Evolutionary conservation across 768 basidiomycete species (phyloP), one percentile per base, ranked within the genome.

Genomic region (Hygrocybe coccinea): DNA sequence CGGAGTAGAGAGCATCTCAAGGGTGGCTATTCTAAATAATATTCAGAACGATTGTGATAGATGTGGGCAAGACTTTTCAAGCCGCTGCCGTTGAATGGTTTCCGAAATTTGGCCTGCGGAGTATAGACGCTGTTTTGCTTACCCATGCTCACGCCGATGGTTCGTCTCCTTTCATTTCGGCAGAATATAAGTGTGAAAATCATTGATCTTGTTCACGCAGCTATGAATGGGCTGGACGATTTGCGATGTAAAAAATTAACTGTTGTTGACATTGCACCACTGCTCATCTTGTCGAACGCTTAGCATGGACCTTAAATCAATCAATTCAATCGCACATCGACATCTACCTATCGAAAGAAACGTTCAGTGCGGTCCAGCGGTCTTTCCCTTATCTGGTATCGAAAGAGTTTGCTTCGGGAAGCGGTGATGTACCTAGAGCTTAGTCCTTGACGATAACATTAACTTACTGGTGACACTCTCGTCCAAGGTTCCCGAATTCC

Each of bases 171-270:
- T 45, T 24, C 52, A 15, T 54, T 3, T 51, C 11, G 12, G 25
- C n/a, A 33, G n/a, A 24, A 29, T 19, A 5, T 17, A 49, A n/a
- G 56, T 15, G 12, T 58, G 46, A 56, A 35, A 52, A 33, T n/a
- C 21, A 25, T 55, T 34, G 11, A 54, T 29, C 8, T 29, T 29
- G 21, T 45, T 36, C 47, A 45, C 50, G 38, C 57, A 77, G 92
- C 93, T 5, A 90, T 92, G 75, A 91, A 92, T 63, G 93, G 93
- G 2, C 69, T 95, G 55, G 93, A 95, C 70, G 93, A 95, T 68
- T 73, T 95, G 36, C 78, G 92, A 75, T 87, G 89, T 86, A 22
- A 17, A 45, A 22, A 36, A 7, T 55, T 54, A 38, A 17, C 35
- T 57, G 10, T 10, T 33, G 35, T n/a, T 29, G 29, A 29, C 29